A percentile compares a stretch with the other conserved stretches of the same genome.
Evolutionary conservation across 805 yeast species (phyloP).

Genomic region (Candida ficus): DNA sequence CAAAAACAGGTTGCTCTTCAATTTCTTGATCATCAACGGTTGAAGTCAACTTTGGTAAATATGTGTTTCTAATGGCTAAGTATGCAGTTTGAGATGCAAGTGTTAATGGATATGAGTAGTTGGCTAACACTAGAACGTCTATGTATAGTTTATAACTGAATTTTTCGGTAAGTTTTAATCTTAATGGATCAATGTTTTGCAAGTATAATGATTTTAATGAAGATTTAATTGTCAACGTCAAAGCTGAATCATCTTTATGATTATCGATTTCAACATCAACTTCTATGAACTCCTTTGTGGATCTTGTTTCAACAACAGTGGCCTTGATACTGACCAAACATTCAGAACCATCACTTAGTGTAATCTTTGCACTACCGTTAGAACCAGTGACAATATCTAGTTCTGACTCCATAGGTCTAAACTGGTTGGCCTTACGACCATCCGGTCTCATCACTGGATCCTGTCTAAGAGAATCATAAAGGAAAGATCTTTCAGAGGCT

Average conservation of each 20-base stretch:
- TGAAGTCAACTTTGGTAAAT: slow-evolving; percentile 67
- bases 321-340: slow-evolving; percentile 89
- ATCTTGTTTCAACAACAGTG: slow-evolving; percentile 55
- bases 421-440: slow-evolving; percentile 67
- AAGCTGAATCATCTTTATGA: slow-evolving; percentile 70
- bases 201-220: slow-evolving; percentile 49
- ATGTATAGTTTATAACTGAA: slow-evolving; percentile 74
- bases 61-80: slow-evolving; percentile 75
- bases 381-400: slow-evolving; percentile 80
- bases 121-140: slow-evolving; percentile 75
- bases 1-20: slow-evolving; percentile 86
- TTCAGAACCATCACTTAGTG: slow-evolving; percentile 87
- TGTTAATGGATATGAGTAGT: slow-evolving; percentile 76
- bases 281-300: slow-evolving; percentile 48
- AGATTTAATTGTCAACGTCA: slow-evolving; percentile 59
- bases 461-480: slow-evolving; percentile 63
- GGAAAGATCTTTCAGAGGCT: slow-evolving; percentile 69
- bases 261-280: slow-evolving; percentile 83
- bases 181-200: slow-evolving; percentile 46
- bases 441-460: slow-evolving; percentile 77
- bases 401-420: slow-evolving; percentile 81
- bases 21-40: slow-evolving; percentile 56
- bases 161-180: slow-evolving; percentile 60
- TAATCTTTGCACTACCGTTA: slow-evolving; percentile 87
- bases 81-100: slow-evolving; percentile 75